Conservation (phyloP, 805 yeast genomes). For the Candida suzukii region DNA sequence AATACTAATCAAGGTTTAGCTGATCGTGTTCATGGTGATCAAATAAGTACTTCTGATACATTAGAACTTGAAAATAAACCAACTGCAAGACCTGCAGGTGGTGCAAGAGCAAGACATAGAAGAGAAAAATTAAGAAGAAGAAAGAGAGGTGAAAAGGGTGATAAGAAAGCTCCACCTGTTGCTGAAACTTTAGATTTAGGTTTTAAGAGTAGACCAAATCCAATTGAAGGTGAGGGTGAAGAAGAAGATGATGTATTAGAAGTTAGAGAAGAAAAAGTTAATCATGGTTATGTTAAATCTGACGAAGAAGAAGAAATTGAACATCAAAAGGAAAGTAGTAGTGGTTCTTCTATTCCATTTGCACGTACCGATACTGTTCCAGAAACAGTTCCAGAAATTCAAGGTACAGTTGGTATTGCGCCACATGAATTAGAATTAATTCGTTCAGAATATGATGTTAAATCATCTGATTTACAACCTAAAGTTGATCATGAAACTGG, state of each 20-base stretch:
- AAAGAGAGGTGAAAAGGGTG: constrained; percentile 13
- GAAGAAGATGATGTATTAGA: constrained; percentile 1
- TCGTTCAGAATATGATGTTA: constrained; percentile 12
- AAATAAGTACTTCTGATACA: background rate
- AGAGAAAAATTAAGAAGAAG: constrained; percentile 18
- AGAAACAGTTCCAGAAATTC: background rate
- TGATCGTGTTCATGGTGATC: background rate
- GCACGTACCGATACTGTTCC: background rate
- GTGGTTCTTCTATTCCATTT: background rate
- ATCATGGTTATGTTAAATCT: constrained; percentile 1
- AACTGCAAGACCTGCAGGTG: constrained; percentile 68
- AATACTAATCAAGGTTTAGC: constrained; percentile 6
- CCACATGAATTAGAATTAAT: constrained; percentile 5
- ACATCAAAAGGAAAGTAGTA: background rate
- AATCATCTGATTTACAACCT: constrained; percentile 21
- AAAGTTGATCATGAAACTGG: constrained; percentile 27
- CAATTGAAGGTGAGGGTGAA: constrained; percentile 2
- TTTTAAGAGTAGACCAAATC: constrained; percentile 4
- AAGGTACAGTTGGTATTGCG: background rate
- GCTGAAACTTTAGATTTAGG: constrained; percentile 25
- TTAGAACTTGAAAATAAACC: constrained; percentile 16
- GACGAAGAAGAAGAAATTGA: background rate
- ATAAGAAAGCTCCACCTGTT: constrained; percentile 24
- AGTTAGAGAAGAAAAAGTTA: constrained; percentile 4
- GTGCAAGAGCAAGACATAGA: constrained; percentile 48